Base-by-base conservation (phyloP, 108 stramenopile species). In the Parietichytrium sp. region DNA sequence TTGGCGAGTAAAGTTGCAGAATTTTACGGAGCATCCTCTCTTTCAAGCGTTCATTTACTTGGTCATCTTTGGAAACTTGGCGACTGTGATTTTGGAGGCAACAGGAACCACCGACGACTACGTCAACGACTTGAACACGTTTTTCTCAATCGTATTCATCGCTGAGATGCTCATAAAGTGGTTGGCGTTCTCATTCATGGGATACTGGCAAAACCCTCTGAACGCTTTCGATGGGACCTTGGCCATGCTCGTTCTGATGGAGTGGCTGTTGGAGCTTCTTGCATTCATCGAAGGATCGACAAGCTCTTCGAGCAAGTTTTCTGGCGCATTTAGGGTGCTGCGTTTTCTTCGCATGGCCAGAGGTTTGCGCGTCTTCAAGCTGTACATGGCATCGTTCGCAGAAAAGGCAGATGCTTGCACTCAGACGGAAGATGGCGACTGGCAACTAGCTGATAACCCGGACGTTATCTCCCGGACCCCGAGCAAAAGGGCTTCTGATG, bases 311-410 rank as follows among this genome's bases (percentile, higher is more conserved):
- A 45, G 38, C 2, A 72, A 42, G 23, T 72, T 72, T 45, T 72
- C 61, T 1, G 61, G 61, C 2, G 61, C 38, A 10, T 42, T 72
- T 0, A 33, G 61, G 23, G 61, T 25, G 13, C 61, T 72, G 33
- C 61, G 61, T 42, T 33, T 42, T 23, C 45, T 72, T 27, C 61
- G 61, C 61, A 45, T 72, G 20, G 23, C 45, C 0, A 33, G 61
- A 16, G 61, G 36, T 27, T 33, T 42, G 13, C 61, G 61, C 33
- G 61, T 72, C 33, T 72, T 72, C 61, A 33, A 42, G 6, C 20
- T 72, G 10, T 72, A 72, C 42, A 72, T 72, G 61, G 61, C 61
- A 6, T 72, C 61, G n/a, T 72, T 72, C 20, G 61, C 45, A n/a
- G 61, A 72, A 20, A 72, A 72, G 61, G 20, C 45, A 6, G 20